Conservation (phyloP, 78 protist genomes). For the Dictyostelium firmibasis region DNA sequence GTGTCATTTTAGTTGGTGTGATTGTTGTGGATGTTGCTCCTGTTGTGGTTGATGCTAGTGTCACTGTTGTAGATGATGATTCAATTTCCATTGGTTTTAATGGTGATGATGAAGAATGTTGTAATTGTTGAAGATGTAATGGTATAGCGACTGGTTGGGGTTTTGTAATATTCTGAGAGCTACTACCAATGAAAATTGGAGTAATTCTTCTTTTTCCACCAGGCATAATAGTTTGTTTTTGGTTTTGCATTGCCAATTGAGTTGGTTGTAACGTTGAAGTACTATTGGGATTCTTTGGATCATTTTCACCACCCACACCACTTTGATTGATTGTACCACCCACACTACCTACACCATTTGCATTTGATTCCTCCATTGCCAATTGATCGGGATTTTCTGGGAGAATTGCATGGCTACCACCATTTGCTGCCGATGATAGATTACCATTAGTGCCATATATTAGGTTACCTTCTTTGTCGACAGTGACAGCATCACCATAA, state of each 20-base stretch:
- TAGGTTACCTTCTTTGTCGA: not conserved
- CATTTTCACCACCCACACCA: not conserved
- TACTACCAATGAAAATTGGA: slow-evolving; percentile 40
- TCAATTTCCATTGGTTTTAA: not conserved
- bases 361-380: slow-evolving; percentile 43
- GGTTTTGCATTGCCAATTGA: slow-evolving; percentile 37
- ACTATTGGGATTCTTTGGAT: not conserved
- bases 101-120: slow-evolving; percentile 3
- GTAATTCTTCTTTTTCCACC: slow-evolving; percentile 64
- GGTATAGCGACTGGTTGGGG: slow-evolving; percentile 55
- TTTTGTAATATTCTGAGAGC: slow-evolving; percentile 37
- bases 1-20: not conserved
- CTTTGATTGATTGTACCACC: not conserved
- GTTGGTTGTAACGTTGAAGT: slow-evolving; percentile 47
- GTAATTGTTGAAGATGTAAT: slow-evolving; percentile 18
- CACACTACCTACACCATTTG: not conserved
- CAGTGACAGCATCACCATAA: slow-evolving; percentile 56
- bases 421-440: not conserved
- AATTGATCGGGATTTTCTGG: slow-evolving; percentile 72
- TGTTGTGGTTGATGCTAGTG: not conserved
- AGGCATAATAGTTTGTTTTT: slow-evolving; percentile 39
- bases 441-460: not conserved
- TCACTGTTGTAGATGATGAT: not conserved
- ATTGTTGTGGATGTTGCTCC: not conserved
- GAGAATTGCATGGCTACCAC: slow-evolving; percentile 30